These are phyloP conservation scores for Amanita brunnescens DNA, from an alignment of 768 basidiomycete genomes.

Conservation along the genomic window DNA sequence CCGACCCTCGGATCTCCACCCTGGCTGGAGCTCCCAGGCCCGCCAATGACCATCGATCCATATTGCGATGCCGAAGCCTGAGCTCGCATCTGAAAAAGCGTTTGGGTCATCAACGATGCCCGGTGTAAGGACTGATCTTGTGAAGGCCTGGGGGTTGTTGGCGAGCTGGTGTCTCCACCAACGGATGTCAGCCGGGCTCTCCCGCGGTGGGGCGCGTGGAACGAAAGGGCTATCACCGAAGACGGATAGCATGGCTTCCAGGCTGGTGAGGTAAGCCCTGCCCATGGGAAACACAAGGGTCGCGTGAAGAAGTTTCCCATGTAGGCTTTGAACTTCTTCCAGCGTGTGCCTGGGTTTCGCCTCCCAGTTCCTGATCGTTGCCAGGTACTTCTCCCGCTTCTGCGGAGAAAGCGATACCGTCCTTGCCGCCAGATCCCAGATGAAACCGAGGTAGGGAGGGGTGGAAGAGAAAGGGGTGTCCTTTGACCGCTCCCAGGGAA, in stretches of 20 bases:
- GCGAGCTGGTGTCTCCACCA: not conserved
- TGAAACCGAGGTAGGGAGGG: not conserved
- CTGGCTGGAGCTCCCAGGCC: slow-evolving; percentile 24
- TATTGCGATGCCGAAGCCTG: slow-evolving; percentile 24
- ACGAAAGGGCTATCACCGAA: not conserved
- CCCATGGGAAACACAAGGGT: no score
- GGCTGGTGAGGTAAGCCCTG: no score
- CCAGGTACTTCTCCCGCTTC: not conserved
- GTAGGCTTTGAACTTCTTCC: no score
- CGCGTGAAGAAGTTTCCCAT: no score
- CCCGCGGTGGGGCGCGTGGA: not conserved
- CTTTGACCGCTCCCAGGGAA: no score
- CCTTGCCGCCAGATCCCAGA: not conserved
- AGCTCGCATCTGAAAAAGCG: slow-evolving; percentile 30
- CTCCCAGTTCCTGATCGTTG: not conserved
- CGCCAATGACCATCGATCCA: slow-evolving; percentile 19
- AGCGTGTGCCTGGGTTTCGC: not conserved
- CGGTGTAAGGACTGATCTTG: not conserved
- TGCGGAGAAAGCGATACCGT: not conserved
- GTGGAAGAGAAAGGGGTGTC: no score
- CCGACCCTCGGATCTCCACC: slow-evolving; percentile 19
- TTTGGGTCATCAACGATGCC: not conserved
- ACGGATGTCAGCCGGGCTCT: not conserved
- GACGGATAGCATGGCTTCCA: no score
- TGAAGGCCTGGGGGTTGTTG: not conserved